Evolutionary conservation across 768 basidiomycete genomes (phyloP).

Genomic region (Amanita thiersii): DNA sequence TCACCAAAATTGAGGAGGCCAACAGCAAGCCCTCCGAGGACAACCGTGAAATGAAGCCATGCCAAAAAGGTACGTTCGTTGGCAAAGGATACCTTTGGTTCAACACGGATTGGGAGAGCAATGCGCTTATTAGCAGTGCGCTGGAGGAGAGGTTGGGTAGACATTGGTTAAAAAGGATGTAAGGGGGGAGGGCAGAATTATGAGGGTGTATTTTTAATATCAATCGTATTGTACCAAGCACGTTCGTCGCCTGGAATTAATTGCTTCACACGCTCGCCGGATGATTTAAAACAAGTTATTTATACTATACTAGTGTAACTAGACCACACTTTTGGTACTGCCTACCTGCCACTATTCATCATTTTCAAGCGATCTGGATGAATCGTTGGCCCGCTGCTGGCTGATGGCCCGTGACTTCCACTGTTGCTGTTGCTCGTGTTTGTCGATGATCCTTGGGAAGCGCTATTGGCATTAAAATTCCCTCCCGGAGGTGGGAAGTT

Average conservation of each 20-base stretch:
- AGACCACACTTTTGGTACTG: conserved; percentile 1
- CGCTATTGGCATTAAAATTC: conserved; percentile 24
- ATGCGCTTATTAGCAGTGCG: conserved; percentile 93
- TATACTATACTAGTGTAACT: conserved; percentile 1
- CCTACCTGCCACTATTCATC: conserved; percentile 41
- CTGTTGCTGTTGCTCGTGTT: too few relatives aligned
- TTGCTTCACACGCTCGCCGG: conserved; percentile 4
- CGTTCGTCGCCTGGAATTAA: conserved; percentile 10
- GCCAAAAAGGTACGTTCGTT: conserved; percentile 95
- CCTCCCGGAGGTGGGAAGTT: conserved; percentile 23
- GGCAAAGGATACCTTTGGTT: conserved; percentile 92
- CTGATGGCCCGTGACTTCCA: conserved; percentile 19
- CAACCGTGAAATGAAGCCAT: conserved; percentile 98
- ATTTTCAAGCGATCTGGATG: conserved; percentile 81
- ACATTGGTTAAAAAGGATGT: conserved; percentile 47
- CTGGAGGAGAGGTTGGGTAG: conserved; percentile 95
- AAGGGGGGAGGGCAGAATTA: conserved; percentile 6
- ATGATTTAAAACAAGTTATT: background rate
- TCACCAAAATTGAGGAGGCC: conserved; percentile 98
- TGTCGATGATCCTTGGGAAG: conserved; percentile 19
- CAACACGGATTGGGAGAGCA: conserved; percentile 89
- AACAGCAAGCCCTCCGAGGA: conserved; percentile 92
- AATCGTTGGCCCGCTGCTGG: conserved; percentile 50
- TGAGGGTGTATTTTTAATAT: background rate
- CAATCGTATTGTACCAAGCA: conserved; percentile 4